Percentiles rank a stretch among this genome's conserved stretches.
These are phyloP conservation scores for Colletotrichum sidae DNA, from an alignment of 2,329 filamentous ascomycete genomes.

Conservation along the genomic window DNA sequence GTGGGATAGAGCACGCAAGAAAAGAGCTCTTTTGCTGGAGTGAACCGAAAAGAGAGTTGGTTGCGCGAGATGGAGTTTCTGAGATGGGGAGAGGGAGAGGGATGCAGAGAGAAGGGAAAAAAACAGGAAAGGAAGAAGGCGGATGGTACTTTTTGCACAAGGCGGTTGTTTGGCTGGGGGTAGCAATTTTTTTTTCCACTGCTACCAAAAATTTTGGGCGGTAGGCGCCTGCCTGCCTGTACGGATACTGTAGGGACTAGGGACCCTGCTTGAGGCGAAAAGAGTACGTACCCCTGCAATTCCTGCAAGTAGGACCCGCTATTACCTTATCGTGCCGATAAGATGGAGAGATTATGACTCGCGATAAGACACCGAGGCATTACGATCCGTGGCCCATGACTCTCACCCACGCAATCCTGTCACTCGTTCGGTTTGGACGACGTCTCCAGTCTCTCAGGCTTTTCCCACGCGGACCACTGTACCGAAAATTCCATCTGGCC, in stretches of 20 bases:
- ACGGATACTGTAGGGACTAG: not conserved
- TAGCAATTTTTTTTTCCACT: constrained; percentile 35
- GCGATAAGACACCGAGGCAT: constrained; percentile 32
- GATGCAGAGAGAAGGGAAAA: constrained; percentile 27
- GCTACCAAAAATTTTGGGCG: constrained; percentile 34
- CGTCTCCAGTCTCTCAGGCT: constrained; percentile 21
- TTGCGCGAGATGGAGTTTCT: constrained; percentile 32
- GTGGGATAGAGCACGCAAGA: constrained; percentile 24
- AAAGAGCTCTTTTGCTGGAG: constrained; percentile 22
- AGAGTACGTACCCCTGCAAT: constrained; percentile 24
- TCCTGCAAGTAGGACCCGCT: constrained; percentile 10
- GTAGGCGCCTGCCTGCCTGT: constrained; percentile 12
- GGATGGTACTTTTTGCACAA: constrained; percentile 31
- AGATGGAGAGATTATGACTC: constrained; percentile 31
- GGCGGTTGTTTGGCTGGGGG: constrained; percentile 25
- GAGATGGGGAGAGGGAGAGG: constrained; percentile 32
- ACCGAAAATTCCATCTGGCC: constrained; percentile 2
- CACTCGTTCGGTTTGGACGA: constrained; percentile 8
- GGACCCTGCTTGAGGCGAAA: constrained; percentile 35
- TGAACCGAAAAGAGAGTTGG: constrained; percentile 31
- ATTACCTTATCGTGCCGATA: constrained; percentile 19
- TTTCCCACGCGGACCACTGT: not conserved
- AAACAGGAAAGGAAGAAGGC: constrained; percentile 19
- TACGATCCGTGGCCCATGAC: constrained; percentile 27
- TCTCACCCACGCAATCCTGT: constrained; percentile 12